Evolutionary conservation across 768 basidiomycete species (phyloP).

Genomic region (Pholiota microspora): DNA sequence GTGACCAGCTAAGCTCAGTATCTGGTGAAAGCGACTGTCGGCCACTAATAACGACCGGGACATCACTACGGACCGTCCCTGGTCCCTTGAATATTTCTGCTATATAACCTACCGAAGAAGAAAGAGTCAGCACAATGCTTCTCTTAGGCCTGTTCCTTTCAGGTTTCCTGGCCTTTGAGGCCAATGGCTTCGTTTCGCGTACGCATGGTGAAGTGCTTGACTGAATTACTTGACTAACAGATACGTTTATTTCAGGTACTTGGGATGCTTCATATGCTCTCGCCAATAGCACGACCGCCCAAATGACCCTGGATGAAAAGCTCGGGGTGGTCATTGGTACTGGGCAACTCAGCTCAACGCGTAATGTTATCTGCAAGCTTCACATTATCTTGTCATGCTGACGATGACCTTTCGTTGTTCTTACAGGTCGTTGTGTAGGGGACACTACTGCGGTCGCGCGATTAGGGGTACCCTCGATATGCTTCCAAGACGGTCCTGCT

Average conservation of each 20-base stretch:
- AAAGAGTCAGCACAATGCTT: constrained; percentile 1
- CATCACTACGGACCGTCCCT: neutral
- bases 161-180: constrained; percentile 2
- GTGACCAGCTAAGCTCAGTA: too few relatives aligned
- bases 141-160: constrained; percentile 1
- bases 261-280: constrained; percentile 44
- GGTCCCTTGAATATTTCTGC: neutral
- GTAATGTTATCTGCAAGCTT: constrained; percentile 21
- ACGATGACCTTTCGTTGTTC: neutral
- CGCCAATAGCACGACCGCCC: constrained; percentile 31
- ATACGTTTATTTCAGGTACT: constrained; percentile 35
- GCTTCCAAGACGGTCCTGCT: constrained; percentile 49
- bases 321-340: constrained; percentile 44
- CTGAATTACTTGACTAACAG: neutral
- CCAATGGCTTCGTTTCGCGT: constrained; percentile 17
- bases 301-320: constrained; percentile 46
- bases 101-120: neutral
- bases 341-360: constrained; percentile 38
- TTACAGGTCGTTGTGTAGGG: constrained; percentile 44
- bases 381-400: too few relatives aligned
- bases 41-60: neutral
- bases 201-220: neutral
- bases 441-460: constrained; percentile 41
- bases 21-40: neutral
- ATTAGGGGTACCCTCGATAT: constrained; percentile 42